Evolutionary conservation across 768 basidiomycete genomes (phyloP), one percentile per base, ranked within the genome.

Genomic region (Lyophyllum atratum): DNA sequence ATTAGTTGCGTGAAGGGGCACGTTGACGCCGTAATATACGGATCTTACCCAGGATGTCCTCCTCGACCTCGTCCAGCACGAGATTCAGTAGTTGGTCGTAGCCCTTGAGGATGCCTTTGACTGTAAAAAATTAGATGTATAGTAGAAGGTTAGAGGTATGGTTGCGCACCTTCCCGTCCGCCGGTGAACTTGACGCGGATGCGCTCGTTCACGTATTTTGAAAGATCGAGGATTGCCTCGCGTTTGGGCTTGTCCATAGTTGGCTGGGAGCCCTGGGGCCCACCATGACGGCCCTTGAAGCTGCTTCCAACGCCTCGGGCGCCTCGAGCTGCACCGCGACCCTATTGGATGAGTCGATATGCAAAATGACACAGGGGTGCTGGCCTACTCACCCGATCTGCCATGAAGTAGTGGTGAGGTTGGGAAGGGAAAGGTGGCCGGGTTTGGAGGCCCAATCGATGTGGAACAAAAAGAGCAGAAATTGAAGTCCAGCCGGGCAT

Each of bases 181-280:
- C 97, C 97, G n/a, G 93, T 93, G 69, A 99, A 98, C 74, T 97
- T 98, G 67, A 98, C 95, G 54, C 93, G 78, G 68, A 99, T 92
- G 59, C 86, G 83, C 72, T 95, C 87, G 72, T 96, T 92, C 51
- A 90, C 90, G 66, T 97, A 98, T 72, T 96, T 95, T 48, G 91
- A 86, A 29, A 98, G 86, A 72, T 98, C 95, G 29, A 98, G 85
- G 72, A 98, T 98, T 26, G 93, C 92, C 72, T 98, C 96, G 42
- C 92, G 84, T 71, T 90, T 92, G 43, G 91, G 92, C 69, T 90
- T 93, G 64, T 93, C 83, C 68, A 84, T 76, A 11, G 80, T 64
- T 29, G 80, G 77, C 50, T 76, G 76, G 17, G 79, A 68, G 26
- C 80, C 81, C 47, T 75, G 74, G 6, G 76, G 76, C 12, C 79